These are phyloP conservation scores for Austroboletus novae-zelandiae DNA, from an alignment of 1,284 basidiomycete species.

Conservation along the genomic window DNA sequence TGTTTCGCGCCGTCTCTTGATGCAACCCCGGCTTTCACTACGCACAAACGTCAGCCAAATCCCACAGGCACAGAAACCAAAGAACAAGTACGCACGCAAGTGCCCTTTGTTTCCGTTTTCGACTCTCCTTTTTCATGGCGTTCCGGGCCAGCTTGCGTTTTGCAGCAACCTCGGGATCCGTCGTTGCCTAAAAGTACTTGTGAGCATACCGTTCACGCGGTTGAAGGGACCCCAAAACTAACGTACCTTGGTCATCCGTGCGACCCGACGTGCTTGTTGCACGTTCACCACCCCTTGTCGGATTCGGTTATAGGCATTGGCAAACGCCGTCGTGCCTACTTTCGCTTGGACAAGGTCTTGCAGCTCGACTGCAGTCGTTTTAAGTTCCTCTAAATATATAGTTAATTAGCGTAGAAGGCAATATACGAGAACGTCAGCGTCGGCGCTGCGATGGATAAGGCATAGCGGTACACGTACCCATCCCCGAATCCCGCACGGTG, in stretches of 20 bases:
- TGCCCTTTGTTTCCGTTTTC: constrained; percentile 69
- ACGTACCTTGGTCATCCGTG: constrained; percentile 56
- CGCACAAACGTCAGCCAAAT: neutral
- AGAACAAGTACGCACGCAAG: constrained; percentile 49
- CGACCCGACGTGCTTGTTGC: constrained; percentile 71
- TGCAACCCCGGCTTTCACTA: constrained; percentile 40
- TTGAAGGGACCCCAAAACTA: neutral
- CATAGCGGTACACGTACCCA: constrained; percentile 55
- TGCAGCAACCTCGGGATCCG: constrained; percentile 75
- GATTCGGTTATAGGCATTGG: constrained; percentile 76
- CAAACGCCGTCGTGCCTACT: constrained; percentile 83
- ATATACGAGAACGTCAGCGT: neutral
- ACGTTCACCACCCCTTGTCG: constrained; percentile 69
- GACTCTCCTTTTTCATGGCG: constrained; percentile 73
- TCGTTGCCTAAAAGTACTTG: constrained; percentile 44
- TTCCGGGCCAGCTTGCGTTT: constrained; percentile 71
- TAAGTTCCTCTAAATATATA: constrained; percentile 68
- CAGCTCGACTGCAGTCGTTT: constrained; percentile 79
- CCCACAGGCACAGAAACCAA: neutral
- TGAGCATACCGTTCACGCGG: neutral
- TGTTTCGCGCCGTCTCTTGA: constrained; percentile 38
- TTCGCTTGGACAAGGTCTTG: constrained; percentile 86
- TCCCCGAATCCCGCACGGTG: constrained; percentile 69
- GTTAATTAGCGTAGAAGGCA: neutral
- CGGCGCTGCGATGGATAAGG: neutral